Conservation (phyloP, 2,329 filamentous ascomycete species). For the Alternaria infectoria region DNA sequence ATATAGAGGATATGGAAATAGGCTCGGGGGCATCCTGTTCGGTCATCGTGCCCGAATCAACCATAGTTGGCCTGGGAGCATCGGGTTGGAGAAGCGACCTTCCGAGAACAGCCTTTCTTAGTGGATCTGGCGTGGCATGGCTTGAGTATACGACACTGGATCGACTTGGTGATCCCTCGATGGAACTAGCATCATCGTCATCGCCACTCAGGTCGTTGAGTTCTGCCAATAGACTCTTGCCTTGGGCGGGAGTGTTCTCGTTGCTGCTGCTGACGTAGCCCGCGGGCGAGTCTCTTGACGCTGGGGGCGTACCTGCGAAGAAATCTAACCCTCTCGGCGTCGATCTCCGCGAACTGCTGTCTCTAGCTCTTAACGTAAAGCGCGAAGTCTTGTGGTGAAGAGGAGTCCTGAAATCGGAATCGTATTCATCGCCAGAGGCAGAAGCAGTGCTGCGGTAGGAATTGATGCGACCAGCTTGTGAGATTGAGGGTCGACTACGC, state of each 20-base stretch:
- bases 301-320: slow-evolving; percentile 66
- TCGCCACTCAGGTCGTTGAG: slow-evolving; percentile 80
- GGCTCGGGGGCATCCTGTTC: slow-evolving; percentile 60
- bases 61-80: slow-evolving; percentile 54
- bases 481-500: slow-evolving; percentile 50
- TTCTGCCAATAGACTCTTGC: slow-evolving; percentile 89
- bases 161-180: slow-evolving; percentile 45
- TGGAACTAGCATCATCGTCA: slow-evolving; percentile 59
- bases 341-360: slow-evolving; percentile 61
- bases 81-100: slow-evolving; percentile 32
- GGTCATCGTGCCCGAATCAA: slow-evolving; percentile 68
- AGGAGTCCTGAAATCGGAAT: slow-evolving; percentile 68
- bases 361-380: slow-evolving; percentile 74
- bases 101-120: slow-evolving; percentile 25
- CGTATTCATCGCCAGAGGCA: slow-evolving; percentile 78
- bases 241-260: slow-evolving; percentile 56
- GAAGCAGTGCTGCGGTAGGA: slow-evolving; percentile 90
- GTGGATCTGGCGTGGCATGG: slow-evolving; percentile 41
- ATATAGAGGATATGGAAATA: slow-evolving; percentile 35
- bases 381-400: slow-evolving; percentile 68
- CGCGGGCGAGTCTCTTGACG: slow-evolving; percentile 59
- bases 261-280: slow-evolving; percentile 57
- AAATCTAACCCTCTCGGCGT: slow-evolving; percentile 66
- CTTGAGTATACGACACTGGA: slow-evolving; percentile 40
- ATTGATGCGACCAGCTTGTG: slow-evolving; percentile 62